Conservation (phyloP, 495 filamentous ascomycete genomes). For the Aspergillus steynii region DNA sequence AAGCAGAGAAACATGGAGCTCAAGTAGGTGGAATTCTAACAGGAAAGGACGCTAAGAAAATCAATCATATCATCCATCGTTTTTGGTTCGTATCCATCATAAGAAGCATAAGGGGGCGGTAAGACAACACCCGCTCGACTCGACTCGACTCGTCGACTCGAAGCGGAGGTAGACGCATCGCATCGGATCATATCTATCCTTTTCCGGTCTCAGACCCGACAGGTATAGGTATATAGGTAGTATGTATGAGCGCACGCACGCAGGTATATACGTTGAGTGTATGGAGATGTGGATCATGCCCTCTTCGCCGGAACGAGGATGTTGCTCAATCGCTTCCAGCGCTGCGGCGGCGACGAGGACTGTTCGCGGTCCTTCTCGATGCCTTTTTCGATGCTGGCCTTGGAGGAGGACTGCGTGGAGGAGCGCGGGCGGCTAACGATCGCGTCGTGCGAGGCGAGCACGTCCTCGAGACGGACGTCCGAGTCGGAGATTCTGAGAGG, state of each 20-base stretch:
- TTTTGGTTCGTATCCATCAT: not conserved
- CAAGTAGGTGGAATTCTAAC: not conserved
- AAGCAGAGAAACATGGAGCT: no score
- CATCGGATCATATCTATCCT: slow-evolving; percentile 1
- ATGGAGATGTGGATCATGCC: not conserved
- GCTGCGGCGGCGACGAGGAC: slow-evolving; percentile 33
- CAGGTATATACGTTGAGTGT: not conserved
- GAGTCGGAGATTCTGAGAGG: slow-evolving; percentile 38
- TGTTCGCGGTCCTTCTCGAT: slow-evolving; percentile 22
- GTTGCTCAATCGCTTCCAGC: slow-evolving; percentile 44
- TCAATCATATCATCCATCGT: not conserved
- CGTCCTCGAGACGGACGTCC: slow-evolving; percentile 50
- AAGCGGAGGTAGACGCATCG: not conserved
- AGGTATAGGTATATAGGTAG: not conserved
- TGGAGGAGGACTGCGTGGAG: slow-evolving; percentile 41
- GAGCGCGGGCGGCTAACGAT: slow-evolving; percentile 41
- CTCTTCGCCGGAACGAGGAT: slow-evolving; percentile 35
- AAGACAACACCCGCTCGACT: not conserved
- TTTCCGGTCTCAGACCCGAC: not conserved
- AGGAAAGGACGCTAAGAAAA: not conserved
- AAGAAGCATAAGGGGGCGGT: not conserved
- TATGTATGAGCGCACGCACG: not conserved
- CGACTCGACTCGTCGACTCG: no score
- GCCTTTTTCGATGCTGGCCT: slow-evolving; percentile 31
- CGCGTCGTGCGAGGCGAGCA: slow-evolving; percentile 49